Base-by-base conservation (phyloP, 208 protist genomes). In the Leishmania martiniquensis region DNA sequence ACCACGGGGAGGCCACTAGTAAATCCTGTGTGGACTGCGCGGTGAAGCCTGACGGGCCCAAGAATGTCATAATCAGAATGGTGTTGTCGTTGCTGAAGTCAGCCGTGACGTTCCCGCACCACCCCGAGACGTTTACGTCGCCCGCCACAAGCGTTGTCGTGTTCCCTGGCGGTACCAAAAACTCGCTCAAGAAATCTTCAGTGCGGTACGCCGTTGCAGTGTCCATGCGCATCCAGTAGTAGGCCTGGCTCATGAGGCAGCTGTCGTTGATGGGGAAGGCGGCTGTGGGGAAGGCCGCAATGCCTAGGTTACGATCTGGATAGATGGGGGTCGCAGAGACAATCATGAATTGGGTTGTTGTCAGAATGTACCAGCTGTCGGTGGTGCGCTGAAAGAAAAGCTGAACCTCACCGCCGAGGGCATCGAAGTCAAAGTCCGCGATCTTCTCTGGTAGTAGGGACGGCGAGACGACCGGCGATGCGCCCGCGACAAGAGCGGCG, bases 241-340 rank as follows among this genome's bases (percentile, higher is more conserved):
- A 91, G 22, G 90, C 55, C 75, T 89, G 75, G 57, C 85, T 76
- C 89, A 94, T 88, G 72, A 89, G 78, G 75, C 78, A 84, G n/a
- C 39, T n/a, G 72, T 91, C 76, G 5, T 62, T 72, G 32, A 65
- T 67, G 17, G 91, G 87, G n/a, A 93, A 49, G 62, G 86, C 67
- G 32, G 72, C 45, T 29, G 51, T 49, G 32, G 88, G 85, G 73
- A 89, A 91, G 52, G 81, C 85, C 7, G 82, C 84, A 3, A 90
- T 57, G 57, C 63, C 69, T 20, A 34, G 75, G 39, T 52, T 37
- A 42, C 71, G 71, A 32, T 25, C 45, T n/a, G 59, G 51, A 15
- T 15, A 10, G 70, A 80, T 76, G 5, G 76, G 76, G n/a, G 59
- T 75, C 0, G 76, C 57, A 13, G 76, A 81, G 65, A 70, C 72